phyloP scores from a whole-genome alignment of 2,329 filamentous ascomycete genomes.

The Curvularia verruculosa region DNA sequence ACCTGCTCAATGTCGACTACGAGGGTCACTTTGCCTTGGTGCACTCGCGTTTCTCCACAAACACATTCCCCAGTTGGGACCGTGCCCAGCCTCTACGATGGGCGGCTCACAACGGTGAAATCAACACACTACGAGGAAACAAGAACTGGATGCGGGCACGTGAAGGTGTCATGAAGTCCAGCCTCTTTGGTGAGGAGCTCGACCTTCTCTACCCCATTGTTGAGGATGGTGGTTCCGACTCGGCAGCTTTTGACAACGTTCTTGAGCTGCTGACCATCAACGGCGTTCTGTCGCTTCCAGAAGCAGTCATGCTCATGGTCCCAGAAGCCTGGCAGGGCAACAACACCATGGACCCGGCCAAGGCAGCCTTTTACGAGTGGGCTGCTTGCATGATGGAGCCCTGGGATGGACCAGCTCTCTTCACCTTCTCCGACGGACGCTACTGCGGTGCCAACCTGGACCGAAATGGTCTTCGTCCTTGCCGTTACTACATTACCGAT shows the following conservation, averaged over 20 bases:
- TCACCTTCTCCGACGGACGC: conserved; percentile 94
- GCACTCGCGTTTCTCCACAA: conserved; percentile 96
- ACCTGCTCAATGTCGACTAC: conserved; percentile 95
- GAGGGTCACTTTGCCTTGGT: conserved; percentile 96
- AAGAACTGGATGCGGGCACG: conserved; percentile 99
- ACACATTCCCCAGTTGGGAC: conserved; percentile 98
- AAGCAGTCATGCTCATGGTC: conserved; percentile 98
- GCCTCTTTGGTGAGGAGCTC: conserved; percentile 89
- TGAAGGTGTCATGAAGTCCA: conserved; percentile 92
- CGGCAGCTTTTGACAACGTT: conserved; percentile 96
- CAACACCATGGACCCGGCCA: conserved; percentile 86
- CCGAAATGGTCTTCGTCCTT: conserved; percentile 91
- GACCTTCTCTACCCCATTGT: conserved; percentile 92
- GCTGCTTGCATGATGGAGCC: conserved; percentile 98
- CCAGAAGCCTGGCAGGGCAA: conserved; percentile 98
- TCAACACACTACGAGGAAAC: conserved; percentile 95
- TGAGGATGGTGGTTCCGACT: conserved; percentile 95
- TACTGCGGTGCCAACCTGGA: conserved; percentile 98
- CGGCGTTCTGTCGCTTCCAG: conserved; percentile 89
- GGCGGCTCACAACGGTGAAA: conserved; percentile 98
- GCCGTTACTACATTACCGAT: conserved; percentile 95
- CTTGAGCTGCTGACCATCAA: conserved; percentile 94
- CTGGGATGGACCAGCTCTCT: conserved; percentile 95
- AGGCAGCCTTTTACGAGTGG: conserved; percentile 98
- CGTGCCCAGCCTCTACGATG: conserved; percentile 93